Evolutionary conservation across 179 eudicot genomes (phyloP).

Genomic region (Spergularia azorica): DNA sequence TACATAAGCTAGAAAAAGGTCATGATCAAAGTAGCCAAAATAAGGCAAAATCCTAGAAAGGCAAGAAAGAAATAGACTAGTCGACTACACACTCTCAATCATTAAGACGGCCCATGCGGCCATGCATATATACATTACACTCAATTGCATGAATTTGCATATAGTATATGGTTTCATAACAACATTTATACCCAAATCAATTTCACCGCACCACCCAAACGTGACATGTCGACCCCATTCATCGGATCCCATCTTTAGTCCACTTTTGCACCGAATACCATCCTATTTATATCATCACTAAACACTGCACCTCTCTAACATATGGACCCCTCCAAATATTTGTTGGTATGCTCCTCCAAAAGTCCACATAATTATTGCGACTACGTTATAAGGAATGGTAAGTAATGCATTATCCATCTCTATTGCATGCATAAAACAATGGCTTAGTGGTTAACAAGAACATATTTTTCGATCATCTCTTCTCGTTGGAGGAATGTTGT

Average conservation of each 20-base stretch:
- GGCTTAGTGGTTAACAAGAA: too few species aligned
- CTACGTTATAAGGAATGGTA: background rate
- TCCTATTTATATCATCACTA: background rate
- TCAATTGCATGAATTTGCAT: background rate
- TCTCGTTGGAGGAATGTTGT: too few species aligned
- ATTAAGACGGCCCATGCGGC: too few species aligned
- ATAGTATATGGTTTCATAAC: background rate
- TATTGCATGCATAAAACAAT: too few species aligned
- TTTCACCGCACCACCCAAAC: background rate
- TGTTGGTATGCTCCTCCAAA: background rate
- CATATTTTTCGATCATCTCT: too few species aligned
- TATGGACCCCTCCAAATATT: slow-evolving; percentile 12
- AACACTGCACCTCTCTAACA: background rate
- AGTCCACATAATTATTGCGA: background rate
- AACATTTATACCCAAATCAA: background rate
- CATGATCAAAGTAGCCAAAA: background rate
- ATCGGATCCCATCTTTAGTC: background rate
- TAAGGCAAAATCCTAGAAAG: background rate
- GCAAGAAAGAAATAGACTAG: background rate
- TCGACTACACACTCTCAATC: too few species aligned
- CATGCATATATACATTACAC: too few species aligned
- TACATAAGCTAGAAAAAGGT: background rate
- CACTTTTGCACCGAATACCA: slow-evolving; percentile 17
- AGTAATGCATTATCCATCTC: too few species aligned
- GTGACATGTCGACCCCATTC: background rate